Conservation (phyloP, 2,329 filamentous ascomycete species). For the Rutstroemia sp. region DNA sequence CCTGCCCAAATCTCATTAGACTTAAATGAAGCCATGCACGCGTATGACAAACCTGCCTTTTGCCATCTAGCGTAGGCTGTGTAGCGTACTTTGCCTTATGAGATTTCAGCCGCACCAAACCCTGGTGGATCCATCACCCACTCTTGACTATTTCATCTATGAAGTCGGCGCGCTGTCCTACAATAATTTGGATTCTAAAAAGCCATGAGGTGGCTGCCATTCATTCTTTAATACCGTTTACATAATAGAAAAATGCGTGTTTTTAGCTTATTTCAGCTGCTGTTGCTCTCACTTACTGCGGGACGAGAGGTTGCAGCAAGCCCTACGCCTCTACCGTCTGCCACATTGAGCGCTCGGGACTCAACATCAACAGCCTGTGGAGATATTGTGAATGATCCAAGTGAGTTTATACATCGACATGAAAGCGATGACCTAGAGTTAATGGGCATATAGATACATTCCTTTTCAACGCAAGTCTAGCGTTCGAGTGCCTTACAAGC, state of each 20-base stretch:
- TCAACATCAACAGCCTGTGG: conserved; percentile 16
- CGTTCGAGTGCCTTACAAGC: conserved; percentile 35
- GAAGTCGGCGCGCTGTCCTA: background rate
- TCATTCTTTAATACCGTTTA: background rate
- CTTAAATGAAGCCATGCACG: background rate
- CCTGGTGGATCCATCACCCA: background rate
- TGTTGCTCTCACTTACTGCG: background rate
- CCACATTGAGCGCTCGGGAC: conserved; percentile 2
- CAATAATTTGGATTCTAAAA: background rate
- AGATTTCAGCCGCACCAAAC: background rate
- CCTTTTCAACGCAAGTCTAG: conserved; percentile 20
- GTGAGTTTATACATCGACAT: background rate
- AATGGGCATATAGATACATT: conserved; percentile 3
- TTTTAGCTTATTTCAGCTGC: background rate
- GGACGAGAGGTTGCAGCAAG: background rate
- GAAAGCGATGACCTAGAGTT: background rate
- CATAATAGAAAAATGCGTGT: background rate
- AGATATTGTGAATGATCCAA: conserved; percentile 11
- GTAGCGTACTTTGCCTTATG: background rate
- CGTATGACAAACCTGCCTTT: background rate
- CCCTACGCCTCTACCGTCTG: background rate
- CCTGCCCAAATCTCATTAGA: background rate
- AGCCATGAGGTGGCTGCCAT: background rate
- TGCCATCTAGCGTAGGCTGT: background rate
- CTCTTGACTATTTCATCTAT: background rate